Conservation (phyloP, 305 asterid genomes). For the Plantago coronopus region DNA sequence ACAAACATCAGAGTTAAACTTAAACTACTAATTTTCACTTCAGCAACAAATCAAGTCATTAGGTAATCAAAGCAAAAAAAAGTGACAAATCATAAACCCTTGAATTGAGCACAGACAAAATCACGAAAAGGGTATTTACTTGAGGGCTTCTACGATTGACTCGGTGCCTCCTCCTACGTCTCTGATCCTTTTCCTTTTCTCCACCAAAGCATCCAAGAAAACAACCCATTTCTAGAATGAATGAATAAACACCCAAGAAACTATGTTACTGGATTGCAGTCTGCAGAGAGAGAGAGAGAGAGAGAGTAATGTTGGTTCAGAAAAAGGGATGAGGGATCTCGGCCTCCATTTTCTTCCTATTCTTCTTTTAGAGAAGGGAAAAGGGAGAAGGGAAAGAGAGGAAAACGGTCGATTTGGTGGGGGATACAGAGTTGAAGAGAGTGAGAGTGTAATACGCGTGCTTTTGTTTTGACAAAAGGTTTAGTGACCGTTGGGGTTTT, state of each 20-base stretch:
- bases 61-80: too few species aligned
- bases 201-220: conserved; percentile 37
- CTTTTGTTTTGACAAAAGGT: not conserved
- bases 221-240: conserved; percentile 43
- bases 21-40: not conserved
- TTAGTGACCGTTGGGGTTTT: conserved; percentile 24
- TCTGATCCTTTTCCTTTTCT: conserved; percentile 22
- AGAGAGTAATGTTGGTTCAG: conserved; percentile 8
- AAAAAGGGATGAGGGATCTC: not conserved
- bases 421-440: not conserved
- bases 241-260: too few species aligned
- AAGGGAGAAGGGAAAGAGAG: not conserved
- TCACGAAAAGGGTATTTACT: conserved; percentile 10
- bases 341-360: not conserved
- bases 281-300: too few species aligned
- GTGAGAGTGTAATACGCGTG: not conserved
- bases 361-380: not conserved
- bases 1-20: not conserved
- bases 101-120: not conserved
- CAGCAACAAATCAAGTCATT: not conserved
- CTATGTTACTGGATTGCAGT: too few species aligned
- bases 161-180: conserved; percentile 22
- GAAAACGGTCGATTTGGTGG: conserved; percentile 19
- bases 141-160: conserved; percentile 19
- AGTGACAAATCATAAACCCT: too few species aligned